Conservation (phyloP, 1,139 yeast species). For the Hemisphaericaspora xylofermentans region DNA sequence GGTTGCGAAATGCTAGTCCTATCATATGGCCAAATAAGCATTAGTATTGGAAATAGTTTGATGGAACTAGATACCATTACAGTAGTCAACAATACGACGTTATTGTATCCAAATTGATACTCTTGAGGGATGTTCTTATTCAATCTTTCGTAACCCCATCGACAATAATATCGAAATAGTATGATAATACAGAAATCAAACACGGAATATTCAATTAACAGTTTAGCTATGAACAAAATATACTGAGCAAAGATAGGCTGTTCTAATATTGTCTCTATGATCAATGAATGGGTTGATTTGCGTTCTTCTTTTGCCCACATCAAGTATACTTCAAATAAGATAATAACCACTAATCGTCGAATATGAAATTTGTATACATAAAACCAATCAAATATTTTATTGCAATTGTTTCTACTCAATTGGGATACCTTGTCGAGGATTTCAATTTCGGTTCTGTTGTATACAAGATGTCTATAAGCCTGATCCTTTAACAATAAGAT, state of each 20-base stretch:
- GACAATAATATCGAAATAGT: slow-evolving; percentile 31
- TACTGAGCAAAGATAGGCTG: slow-evolving; percentile 62
- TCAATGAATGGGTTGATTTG: slow-evolving; percentile 29
- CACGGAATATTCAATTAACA: slow-evolving; percentile 55
- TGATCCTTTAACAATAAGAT: slow-evolving; percentile 78
- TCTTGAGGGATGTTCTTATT: slow-evolving; percentile 20
- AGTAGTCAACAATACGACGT: slow-evolving; percentile 57
- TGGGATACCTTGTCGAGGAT: slow-evolving; percentile 16
- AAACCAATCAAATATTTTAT: slow-evolving; percentile 3
- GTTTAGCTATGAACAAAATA: slow-evolving; percentile 59
- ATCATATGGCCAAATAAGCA: slow-evolving; percentile 97
- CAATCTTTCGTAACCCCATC: slow-evolving; percentile 27
- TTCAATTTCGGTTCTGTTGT: slow-evolving; percentile 55
- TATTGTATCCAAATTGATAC: slow-evolving; percentile 25
- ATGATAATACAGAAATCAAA: slow-evolving; percentile 53
- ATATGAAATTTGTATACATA: slow-evolving; percentile 25
- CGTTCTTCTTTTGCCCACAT: slow-evolving; percentile 91
- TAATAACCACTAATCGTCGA: slow-evolving; percentile 60
- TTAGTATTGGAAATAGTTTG: slow-evolving; percentile 84
- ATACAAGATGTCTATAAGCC: slow-evolving; percentile 87
- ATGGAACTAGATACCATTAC: slow-evolving; percentile 74
- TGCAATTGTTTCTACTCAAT: not conserved
- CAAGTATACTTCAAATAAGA: slow-evolving; percentile 86
- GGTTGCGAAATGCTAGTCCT: slow-evolving; percentile 59
- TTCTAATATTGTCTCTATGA: slow-evolving; percentile 35